These are phyloP conservation scores for Ambrosia trifida DNA, from an alignment of 129 eudicot species.

Conservation along the genomic window DNA sequence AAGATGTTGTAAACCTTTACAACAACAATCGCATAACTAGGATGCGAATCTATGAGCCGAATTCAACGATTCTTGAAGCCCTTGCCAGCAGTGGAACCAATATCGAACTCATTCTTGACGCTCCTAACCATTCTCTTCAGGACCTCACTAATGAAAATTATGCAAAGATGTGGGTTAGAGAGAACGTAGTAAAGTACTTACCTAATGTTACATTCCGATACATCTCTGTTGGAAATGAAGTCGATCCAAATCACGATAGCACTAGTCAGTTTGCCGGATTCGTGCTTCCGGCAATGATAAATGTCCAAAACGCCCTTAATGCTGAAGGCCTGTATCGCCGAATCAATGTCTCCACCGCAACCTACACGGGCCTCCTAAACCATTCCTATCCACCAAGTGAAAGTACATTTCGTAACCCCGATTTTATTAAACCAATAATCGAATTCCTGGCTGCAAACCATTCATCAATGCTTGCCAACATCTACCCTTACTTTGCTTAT, in stretches of 20 bases:
- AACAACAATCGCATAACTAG: too few species aligned
- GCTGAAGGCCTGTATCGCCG: conserved; percentile 18
- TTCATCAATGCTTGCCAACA: conserved; percentile 45
- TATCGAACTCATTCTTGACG: too few species aligned
- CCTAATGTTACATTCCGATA: too few species aligned
- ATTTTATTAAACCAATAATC: conserved; percentile 34
- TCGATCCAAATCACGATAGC: not conserved
- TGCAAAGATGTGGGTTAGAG: too few species aligned
- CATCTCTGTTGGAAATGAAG: conserved; percentile 29
- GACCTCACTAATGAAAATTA: too few species aligned
- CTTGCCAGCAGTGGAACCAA: too few species aligned
- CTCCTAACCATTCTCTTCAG: too few species aligned
- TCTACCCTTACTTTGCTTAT: conserved; percentile 52
- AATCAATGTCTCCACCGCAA: conserved; percentile 57
- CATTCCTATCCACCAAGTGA: conserved; percentile 39
- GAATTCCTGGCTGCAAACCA: conserved; percentile 20
- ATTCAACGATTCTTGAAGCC: too few species aligned
- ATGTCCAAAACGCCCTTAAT: conserved; percentile 35
- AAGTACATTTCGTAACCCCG: conserved; percentile 27
- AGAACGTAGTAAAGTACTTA: too few species aligned
- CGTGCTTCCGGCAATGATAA: conserved; percentile 44
- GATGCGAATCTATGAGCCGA: too few species aligned
- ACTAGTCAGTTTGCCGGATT: not conserved
- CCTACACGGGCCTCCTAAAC: conserved; percentile 19
- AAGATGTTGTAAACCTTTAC: too few species aligned